Evolutionary conservation across 805 yeast species (phyloP).

Genomic region (Sugiyamaella boreocaroliniensis): DNA sequence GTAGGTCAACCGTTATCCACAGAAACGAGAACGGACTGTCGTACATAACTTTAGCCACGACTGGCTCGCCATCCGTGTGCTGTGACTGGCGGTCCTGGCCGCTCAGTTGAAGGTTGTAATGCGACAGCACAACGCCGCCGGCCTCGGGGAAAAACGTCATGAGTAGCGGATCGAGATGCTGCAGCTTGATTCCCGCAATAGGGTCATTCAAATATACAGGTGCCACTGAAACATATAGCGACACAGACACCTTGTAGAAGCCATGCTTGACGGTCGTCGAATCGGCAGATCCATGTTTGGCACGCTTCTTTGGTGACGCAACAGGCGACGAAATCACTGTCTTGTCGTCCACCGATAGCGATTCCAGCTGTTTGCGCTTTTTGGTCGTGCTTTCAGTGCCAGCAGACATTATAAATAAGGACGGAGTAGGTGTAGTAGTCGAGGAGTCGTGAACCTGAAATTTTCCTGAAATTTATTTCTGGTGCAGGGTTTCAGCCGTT

Average conservation of each 20-base stretch:
- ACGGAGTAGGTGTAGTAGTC: too few species aligned
- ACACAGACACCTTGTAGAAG: constrained; percentile 53
- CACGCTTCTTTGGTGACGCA: background rate
- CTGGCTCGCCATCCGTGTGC: constrained; percentile 33
- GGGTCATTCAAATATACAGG: constrained; percentile 70
- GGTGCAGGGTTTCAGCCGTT: background rate
- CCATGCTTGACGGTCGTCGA: constrained; percentile 37
- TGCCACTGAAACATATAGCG: constrained; percentile 78
- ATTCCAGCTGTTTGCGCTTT: background rate
- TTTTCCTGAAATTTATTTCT: background rate
- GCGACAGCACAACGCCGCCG: constrained; percentile 79
- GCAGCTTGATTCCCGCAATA: constrained; percentile 69
- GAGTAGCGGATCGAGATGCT: constrained; percentile 83
- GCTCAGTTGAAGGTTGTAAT: constrained; percentile 54
- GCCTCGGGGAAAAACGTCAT: constrained; percentile 72
- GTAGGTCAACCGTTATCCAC: constrained; percentile 78
- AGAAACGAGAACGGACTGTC: constrained; percentile 83
- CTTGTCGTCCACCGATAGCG: background rate
- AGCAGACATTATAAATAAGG: background rate
- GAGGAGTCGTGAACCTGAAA: background rate
- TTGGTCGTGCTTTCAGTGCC: background rate
- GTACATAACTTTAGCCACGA: constrained; percentile 60
- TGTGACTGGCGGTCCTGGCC: constrained; percentile 30
- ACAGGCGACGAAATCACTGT: background rate
- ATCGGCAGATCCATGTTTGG: background rate